Evolutionary conservation across 352 stramenopile genomes (phyloP).

Genomic region (Pythium pyrilobum): DNA sequence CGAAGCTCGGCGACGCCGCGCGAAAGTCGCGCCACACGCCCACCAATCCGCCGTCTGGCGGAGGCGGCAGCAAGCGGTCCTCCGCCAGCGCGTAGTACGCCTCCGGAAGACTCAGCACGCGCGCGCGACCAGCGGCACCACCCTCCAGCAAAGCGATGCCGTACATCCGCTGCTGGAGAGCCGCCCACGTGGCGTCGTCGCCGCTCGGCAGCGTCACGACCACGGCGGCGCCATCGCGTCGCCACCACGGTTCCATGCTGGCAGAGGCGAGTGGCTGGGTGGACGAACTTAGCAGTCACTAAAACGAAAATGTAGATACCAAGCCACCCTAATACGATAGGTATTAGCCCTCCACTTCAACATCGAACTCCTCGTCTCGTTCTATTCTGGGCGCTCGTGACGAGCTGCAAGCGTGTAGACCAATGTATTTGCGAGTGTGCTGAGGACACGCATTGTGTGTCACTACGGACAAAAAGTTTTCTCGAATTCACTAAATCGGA

Average conservation of each 20-base stretch:
- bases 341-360: too few relatives aligned
- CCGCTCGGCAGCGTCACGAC: constrained; percentile 4
- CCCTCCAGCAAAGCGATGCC: not conserved
- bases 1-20: constrained; percentile 30
- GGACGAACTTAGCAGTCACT: constrained; percentile 6
- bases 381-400: too few relatives aligned
- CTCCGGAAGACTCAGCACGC: constrained; percentile 38
- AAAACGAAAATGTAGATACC: constrained; percentile 1
- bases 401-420: too few relatives aligned
- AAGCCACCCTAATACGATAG: too few relatives aligned
- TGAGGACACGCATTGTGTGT: too few relatives aligned
- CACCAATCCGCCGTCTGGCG: not conserved
- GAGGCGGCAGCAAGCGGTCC: constrained; percentile 21
- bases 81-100: constrained; percentile 38
- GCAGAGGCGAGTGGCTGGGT: not conserved
- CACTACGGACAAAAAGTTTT: too few relatives aligned
- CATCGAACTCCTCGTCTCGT: too few relatives aligned
- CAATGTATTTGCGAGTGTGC: too few relatives aligned
- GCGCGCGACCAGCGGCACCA: constrained; percentile 6
- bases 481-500: too few relatives aligned
- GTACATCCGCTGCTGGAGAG: not conserved
- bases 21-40: constrained; percentile 33
- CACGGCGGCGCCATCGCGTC: constrained; percentile 5
- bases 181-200: constrained; percentile 6
- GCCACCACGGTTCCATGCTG: constrained; percentile 11